Evolutionary conservation across 2,329 filamentous ascomycete genomes (phyloP), one percentile per base, ranked within the genome.

Genomic region (Falciphora oryzae): DNA sequence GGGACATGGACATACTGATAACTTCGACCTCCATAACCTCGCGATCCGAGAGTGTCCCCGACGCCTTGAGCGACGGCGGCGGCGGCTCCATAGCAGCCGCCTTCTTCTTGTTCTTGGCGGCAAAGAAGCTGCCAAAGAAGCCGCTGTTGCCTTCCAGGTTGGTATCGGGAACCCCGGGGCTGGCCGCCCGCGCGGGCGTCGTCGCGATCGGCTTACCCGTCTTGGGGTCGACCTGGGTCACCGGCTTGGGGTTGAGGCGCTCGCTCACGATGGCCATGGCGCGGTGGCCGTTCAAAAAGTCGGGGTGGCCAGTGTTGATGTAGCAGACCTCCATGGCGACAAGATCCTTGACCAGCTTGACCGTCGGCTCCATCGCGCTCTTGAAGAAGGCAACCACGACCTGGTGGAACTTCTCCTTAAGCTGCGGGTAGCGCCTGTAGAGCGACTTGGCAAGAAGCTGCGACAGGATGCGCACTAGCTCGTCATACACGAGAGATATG

Each of bases 31-130:
- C 95, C 68, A 97, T 91, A 66, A 88, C 89, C 77, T 99, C 95
- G 67, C 95, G 92, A 79, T 99, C 95, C 6, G 91, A 96, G 56
- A 99, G 82, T 31, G 89, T 96, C 57, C 95, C 94, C 3, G 92
- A 96, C 44, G 95, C 95, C 82, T 97, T 99, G 65, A 99, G 86
- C 57, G 88, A 94, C 35, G 95, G 87, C 67, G 95, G 95, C 56
- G 95, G 95, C 18, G 95, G 84, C 76, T 99, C 95, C 95, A 99
- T 99, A 61, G 94, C 93, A n/a, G 95, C 95, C 80, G 96, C 96
- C 89, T 97, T 98, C 86, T 99, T 99, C 88, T 98, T 99, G 82
- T 98, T 99, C 86, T 98, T 99, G 74, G 92, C 93, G 14, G 95
- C 92, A 75, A 97, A 99, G 85, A 99, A 99, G 73, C 92, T 96